These are phyloP conservation scores for Colletotrichum gigasporum DNA, from an alignment of 2,329 filamentous ascomycete species.

Conservation along the genomic window DNA sequence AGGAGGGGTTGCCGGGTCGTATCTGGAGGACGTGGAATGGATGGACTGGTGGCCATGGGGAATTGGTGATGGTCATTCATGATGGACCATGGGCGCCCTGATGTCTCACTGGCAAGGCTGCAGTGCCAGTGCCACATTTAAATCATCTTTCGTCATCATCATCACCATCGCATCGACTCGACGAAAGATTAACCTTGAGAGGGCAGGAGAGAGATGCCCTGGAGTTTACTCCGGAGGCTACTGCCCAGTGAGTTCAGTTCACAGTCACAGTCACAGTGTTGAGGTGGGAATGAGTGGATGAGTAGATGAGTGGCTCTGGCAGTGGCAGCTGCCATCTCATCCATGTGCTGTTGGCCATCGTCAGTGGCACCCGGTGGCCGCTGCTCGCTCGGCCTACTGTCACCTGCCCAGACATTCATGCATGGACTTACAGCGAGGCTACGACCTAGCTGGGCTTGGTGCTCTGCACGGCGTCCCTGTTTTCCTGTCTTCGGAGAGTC, in stretches of 20 bases:
- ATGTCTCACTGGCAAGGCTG: slow-evolving; percentile 13
- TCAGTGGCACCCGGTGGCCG: not conserved
- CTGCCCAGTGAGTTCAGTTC: no score
- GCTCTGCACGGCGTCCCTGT: slow-evolving; percentile 14
- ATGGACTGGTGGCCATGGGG: not conserved
- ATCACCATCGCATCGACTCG: not conserved
- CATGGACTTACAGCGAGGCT: not conserved
- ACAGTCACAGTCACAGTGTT: not conserved
- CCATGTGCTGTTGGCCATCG: slow-evolving; percentile 1
- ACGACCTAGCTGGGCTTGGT: slow-evolving; percentile 5
- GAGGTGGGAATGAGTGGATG: not conserved
- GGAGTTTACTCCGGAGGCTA: no score
- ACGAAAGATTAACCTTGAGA: not conserved
- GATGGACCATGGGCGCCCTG: not conserved
- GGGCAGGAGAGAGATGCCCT: no score
- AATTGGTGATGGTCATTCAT: not conserved
- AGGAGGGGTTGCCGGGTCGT: slow-evolving; percentile 14
- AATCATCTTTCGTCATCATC: not conserved
- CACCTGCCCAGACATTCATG: slow-evolving; percentile 6
- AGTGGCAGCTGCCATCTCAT: slow-evolving; percentile 15
- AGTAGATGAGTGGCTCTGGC: no score
- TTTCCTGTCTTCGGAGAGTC: slow-evolving; percentile 4
- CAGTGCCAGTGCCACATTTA: not conserved
- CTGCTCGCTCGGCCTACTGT: not conserved
- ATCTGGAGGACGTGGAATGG: slow-evolving; percentile 13